Evolutionary conservation across 768 basidiomycete species (phyloP), one percentile per base, ranked within the genome.

Genomic region (Lentinus brumalis): DNA sequence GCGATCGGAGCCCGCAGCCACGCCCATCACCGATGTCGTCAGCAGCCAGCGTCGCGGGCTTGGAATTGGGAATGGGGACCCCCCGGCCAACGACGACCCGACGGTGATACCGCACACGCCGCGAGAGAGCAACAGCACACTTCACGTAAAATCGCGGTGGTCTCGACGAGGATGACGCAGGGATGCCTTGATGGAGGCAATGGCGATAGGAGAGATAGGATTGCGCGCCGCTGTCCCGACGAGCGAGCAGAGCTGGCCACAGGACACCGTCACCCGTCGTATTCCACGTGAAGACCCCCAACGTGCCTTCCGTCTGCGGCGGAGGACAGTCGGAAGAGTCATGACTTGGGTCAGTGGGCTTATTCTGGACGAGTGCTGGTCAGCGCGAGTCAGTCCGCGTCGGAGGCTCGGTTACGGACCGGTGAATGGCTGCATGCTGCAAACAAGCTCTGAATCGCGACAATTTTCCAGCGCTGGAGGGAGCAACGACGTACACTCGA

Each of bases 201-300:
- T 12, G 52, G 46, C 40, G 56, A 62, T 62, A 49, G 61, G 55
- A 52, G 56, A 45, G 61, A 62, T 62, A 62, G 61, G 61, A 54
- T 49, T 38, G 61, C 61, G 61, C 56, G 41, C 61, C 61, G 61
- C 51, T 54, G 51, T 58, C 61, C 61, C 56, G 61, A 62, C 54
- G 38, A 39, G 30, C 45, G 51, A 53, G 51, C 51, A 40, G 16
- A 53, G 51, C 51, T 29, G 16, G 11, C 21, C 16, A 35, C 35
- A 35, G 35, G 35, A 35, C 35, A 29, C 35, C 35, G 35, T 21
- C 21, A 21, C 44, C 16, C 44, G 21, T 45, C 44, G 8, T 45
- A 2, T 9, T 18, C 46, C 46, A 49, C 46, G 46, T 49, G 46
- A 10, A 29, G 8, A 49, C 46, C 46, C 46, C 21, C 21, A 49